A percentile compares a stretch with the other conserved stretches of the same genome.
These are phyloP conservation scores for Fusarium cyanostomum DNA, from an alignment of 2,329 filamentous ascomycete genomes.

Conservation along the genomic window DNA sequence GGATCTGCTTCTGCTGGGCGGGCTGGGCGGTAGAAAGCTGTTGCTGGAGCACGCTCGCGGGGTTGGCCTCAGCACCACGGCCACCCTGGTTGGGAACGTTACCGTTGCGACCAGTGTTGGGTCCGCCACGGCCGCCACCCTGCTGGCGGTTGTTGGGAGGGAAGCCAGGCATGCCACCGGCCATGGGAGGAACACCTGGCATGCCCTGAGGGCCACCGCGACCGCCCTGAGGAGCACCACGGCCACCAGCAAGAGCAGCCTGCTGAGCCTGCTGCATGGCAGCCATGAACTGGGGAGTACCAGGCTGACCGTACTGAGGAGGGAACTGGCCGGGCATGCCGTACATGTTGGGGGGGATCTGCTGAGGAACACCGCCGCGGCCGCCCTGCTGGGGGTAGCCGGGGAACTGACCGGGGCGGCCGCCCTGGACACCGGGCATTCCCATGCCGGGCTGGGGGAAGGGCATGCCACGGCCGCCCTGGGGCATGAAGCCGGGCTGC, in stretches of 20 bases:
- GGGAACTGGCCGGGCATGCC: conserved; percentile 82
- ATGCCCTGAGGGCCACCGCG: conserved; percentile 69
- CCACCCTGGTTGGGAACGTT: conserved; percentile 59
- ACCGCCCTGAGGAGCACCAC: conserved; percentile 72
- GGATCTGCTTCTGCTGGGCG: conserved; percentile 96
- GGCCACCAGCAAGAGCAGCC: conserved; percentile 67
- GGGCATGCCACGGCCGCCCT: conserved; percentile 71
- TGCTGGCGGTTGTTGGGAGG: conserved; percentile 65
- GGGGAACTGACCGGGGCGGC: conserved; percentile 87
- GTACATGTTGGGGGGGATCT: conserved; percentile 89
- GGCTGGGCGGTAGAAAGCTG: conserved; percentile 68
- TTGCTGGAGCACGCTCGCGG: conserved; percentile 59
- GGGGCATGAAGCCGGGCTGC: conserved; percentile 75
- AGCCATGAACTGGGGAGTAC: conserved; percentile 80
- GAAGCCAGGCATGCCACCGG: conserved; percentile 64
- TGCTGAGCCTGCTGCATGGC: conserved; percentile 83
- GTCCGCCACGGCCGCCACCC: conserved; percentile 59
- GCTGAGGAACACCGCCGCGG: conserved; percentile 86
- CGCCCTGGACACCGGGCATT: conserved; percentile 78
- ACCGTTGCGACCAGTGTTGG: conserved; percentile 54
- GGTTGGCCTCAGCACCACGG: conserved; percentile 52
- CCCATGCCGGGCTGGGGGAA: conserved; percentile 72
- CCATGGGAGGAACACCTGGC: conserved; percentile 75
- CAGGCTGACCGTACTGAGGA: conserved; percentile 81
- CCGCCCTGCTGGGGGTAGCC: conserved; percentile 87